These are phyloP conservation scores for Rhizophagus prolifer DNA, from an alignment of 192 early-diverging fungal species.

Conservation along the genomic window DNA sequence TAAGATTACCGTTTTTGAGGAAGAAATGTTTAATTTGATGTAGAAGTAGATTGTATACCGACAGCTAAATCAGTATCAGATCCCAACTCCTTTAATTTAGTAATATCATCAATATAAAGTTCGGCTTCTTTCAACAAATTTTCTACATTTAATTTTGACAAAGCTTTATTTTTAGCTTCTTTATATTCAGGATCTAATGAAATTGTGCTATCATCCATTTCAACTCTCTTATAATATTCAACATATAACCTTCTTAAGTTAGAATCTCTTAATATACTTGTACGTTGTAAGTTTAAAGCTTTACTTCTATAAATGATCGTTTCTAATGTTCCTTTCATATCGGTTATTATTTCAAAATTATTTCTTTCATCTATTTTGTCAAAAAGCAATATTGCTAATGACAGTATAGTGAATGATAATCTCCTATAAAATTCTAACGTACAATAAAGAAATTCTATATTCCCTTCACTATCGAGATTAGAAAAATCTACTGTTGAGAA, in stretches of 20 bases:
- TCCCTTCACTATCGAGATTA: not conserved
- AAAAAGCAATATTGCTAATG: not conserved
- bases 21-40: too few relatives aligned
- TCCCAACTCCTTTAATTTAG: constrained; percentile 1
- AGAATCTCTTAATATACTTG: constrained; percentile 14
- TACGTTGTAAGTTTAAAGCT: constrained; percentile 14
- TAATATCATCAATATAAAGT: constrained; percentile 17
- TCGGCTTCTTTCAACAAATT: constrained; percentile 14
- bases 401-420: constrained; percentile 1
- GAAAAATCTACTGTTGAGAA: not conserved
- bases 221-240: constrained; percentile 18
- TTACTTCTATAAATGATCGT: not conserved
- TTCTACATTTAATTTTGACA: constrained; percentile 14
- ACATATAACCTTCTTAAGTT: constrained; percentile 10
- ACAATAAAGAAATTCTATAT: constrained; percentile 14
- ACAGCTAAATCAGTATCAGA: not conserved
- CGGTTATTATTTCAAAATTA: constrained; percentile 3
- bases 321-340: not conserved
- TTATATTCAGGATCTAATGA: constrained; percentile 12
- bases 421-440: constrained; percentile 19
- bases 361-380: constrained; percentile 9
- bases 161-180: not conserved
- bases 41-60: not conserved
- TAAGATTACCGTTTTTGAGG: too few relatives aligned
- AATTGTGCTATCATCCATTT: not conserved